These are phyloP conservation scores for Ophiostoma sp. DNA, from an alignment of 2,329 filamentous ascomycete species.

Conservation along the genomic window DNA sequence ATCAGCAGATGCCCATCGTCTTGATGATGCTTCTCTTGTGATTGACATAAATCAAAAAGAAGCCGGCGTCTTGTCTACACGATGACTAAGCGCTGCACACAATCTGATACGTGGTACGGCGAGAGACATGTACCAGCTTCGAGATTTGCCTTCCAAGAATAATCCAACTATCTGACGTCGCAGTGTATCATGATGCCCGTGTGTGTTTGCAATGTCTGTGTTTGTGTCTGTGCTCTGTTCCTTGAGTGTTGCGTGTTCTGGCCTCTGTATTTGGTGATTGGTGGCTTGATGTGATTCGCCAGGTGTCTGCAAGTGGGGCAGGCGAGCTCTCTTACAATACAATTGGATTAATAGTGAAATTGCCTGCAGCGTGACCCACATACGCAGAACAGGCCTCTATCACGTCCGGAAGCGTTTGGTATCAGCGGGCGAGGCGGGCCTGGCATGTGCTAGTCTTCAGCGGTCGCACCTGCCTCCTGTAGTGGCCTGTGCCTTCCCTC, in stretches of 20 bases:
- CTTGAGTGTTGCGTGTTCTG: background rate
- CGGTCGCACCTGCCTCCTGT: background rate
- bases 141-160: background rate
- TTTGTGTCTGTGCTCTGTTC: background rate
- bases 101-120: too few species aligned
- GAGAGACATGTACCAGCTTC: too few species aligned
- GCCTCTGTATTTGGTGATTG: background rate
- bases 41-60: too few species aligned
- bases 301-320: too few species aligned
- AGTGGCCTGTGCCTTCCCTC: background rate
- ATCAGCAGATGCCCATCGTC: too few species aligned
- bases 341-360: too few species aligned
- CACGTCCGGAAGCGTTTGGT: slow-evolving; percentile 5
- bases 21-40: too few species aligned
- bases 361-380: background rate
- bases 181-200: background rate
- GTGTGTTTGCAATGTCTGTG: background rate
- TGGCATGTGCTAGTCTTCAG: too few species aligned
- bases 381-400: background rate
- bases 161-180: background rate
- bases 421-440: background rate
- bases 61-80: too few species aligned
- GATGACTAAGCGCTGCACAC: too few species aligned
- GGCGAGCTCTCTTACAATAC: too few species aligned
- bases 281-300: background rate